Base-by-base conservation (phyloP, 352 stramenopile genomes). In the Globisporangium megalacanthum region DNA sequence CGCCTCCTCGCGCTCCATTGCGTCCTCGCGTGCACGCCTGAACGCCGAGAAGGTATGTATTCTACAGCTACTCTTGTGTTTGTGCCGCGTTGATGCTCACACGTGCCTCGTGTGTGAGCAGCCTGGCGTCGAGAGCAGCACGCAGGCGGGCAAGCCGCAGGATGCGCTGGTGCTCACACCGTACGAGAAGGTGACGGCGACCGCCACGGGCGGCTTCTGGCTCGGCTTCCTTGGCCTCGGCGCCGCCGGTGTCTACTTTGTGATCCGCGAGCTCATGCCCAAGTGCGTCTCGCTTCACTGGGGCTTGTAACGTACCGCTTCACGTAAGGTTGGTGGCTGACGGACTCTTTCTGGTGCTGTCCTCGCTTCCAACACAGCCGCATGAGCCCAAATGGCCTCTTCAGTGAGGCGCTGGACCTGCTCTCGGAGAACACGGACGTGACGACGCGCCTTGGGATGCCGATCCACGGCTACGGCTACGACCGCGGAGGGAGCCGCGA, bases 121-220 rank as follows among this genome's bases (percentile, higher is more conserved):
- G 64, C 65, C 69, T 33, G 69, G 56, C 36, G 58, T 50, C 1
- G 65, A 83, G 45, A 56, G 25, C 25, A 29, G 64, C 45, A 73
- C 67, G 6, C 66, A 70, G 48, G 77, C 87, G 41, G 70, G 73
- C 45, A 64, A 83, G 36, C 81, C 77, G 17, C 66, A 82, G 60
- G 83, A 93, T 49, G 83, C 83, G 41, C 72, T 93, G 48, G 85
- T 98, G 44, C 77, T 98, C 54, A 96, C 92, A 49, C 92, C 94
- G 15, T 97, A 96, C 33, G 75, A 98, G 81, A 97, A 98, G 68
- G 92, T 98, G 22, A 94, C 91, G 22, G 94, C 84, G 10, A 95
- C 84, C 8, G 88, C 84, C 35, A 89, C 88, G 29, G 75, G 96
- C 17, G 79, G 80, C 47, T 87, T 97, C 66, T 98, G 91, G 91